Conservation (phyloP, 1,139 yeast genomes). For the Debaryomyces nepalensis region DNA sequence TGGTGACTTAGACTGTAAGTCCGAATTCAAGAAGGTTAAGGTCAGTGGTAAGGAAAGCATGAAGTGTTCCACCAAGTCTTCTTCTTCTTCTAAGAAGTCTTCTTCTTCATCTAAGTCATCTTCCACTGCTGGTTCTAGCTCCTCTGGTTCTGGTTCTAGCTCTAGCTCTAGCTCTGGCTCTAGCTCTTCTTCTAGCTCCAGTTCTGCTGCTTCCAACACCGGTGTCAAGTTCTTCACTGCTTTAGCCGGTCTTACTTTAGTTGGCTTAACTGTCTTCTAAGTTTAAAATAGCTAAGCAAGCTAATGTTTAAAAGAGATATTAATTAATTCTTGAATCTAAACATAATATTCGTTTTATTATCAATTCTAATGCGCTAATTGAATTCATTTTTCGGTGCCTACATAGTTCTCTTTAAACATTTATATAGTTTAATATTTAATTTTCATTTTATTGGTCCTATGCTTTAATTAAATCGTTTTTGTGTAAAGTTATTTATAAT, state of each 20-base stretch:
- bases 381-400: conserved; percentile 8
- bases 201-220: conserved; percentile 33
- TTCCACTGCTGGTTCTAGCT: conserved; percentile 30
- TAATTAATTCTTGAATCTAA: conserved; percentile 4
- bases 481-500: conserved; percentile 6
- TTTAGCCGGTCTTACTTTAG: conserved; percentile 64
- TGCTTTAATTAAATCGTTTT: background rate
- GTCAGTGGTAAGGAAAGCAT: conserved; percentile 85
- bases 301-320: conserved; percentile 2
- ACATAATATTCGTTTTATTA: conserved; percentile 3
- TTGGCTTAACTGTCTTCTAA: conserved; percentile 68
- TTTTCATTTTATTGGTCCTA: background rate
- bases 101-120: conserved; percentile 32
- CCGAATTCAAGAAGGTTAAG: conserved; percentile 72
- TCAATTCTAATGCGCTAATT: conserved; percentile 9
- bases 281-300: background rate
- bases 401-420: conserved; percentile 10
- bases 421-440: conserved; percentile 7
- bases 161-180: conserved; percentile 11
- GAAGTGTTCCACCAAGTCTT: conserved; percentile 47
- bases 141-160: conserved; percentile 21
- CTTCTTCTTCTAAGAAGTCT: conserved; percentile 47
- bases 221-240: conserved; percentile 53
- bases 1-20: conserved; percentile 76
- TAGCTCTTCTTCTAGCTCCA: conserved; percentile 27